Conservation (phyloP, 1,139 yeast genomes). For the Lodderomyces parapsilosis region DNA sequence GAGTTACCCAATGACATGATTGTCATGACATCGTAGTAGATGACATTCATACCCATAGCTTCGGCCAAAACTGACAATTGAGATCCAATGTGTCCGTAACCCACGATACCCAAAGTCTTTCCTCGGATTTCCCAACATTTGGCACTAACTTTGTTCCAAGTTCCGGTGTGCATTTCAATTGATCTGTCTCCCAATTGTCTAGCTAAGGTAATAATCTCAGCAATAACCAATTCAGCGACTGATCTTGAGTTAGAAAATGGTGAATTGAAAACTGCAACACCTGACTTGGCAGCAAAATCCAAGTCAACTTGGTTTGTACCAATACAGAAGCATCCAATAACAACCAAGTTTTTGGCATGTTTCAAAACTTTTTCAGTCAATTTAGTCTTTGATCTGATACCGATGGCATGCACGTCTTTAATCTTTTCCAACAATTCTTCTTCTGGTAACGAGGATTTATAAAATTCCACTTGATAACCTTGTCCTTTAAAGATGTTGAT, state of each 20-base stretch:
- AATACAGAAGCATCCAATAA: slow-evolving; percentile 97
- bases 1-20: slow-evolving; percentile 98
- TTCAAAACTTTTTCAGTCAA: slow-evolving; percentile 74
- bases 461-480: slow-evolving; percentile 96
- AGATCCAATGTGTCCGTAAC: slow-evolving; percentile 98
- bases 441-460: slow-evolving; percentile 86
- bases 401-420: slow-evolving; percentile 91
- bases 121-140: slow-evolving; percentile 99
- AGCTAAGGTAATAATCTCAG: slow-evolving; percentile 89
- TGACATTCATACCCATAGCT: slow-evolving; percentile 96
- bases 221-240: slow-evolving; percentile 96
- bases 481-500: slow-evolving; percentile 78
- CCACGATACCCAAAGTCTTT: slow-evolving; percentile 93
- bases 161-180: slow-evolving; percentile 92
- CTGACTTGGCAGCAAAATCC: slow-evolving; percentile 86
- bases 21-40: slow-evolving; percentile 88
- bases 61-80: slow-evolving; percentile 97
- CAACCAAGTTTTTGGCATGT: slow-evolving; percentile 87
- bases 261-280: slow-evolving; percentile 96
- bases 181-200: slow-evolving; percentile 98
- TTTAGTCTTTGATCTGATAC: slow-evolving; percentile 96
- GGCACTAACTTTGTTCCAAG: slow-evolving; percentile 95
- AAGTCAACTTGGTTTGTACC: slow-evolving; percentile 98
- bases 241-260: slow-evolving; percentile 98
- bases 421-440: slow-evolving; percentile 94